Evolutionary conservation across 2,329 filamentous ascomycete species (phyloP).

Genomic region (Camptophora hylomeconis): DNA sequence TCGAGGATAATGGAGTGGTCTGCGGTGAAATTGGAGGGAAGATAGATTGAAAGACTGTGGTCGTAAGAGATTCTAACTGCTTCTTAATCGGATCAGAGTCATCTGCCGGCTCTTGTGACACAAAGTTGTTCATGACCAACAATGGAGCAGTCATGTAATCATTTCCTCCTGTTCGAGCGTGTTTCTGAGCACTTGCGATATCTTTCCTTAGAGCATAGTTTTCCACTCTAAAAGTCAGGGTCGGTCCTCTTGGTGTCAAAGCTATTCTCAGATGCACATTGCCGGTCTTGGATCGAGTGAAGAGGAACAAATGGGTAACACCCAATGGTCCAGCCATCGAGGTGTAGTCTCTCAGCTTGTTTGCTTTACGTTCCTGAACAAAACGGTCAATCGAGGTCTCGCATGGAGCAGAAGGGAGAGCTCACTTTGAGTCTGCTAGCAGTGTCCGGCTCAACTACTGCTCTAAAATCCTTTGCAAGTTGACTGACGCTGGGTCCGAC

Average conservation of each 20-base stretch:
- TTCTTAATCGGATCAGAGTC: conserved; percentile 62
- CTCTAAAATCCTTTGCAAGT: conserved; percentile 77
- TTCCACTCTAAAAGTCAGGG: conserved; percentile 85
- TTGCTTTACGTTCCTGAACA: conserved; percentile 61
- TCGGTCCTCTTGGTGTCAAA: conserved; percentile 79
- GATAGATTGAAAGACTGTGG: conserved; percentile 87
- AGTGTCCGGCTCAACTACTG: conserved; percentile 92
- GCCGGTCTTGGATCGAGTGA: conserved; percentile 76
- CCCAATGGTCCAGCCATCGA: conserved; percentile 92
- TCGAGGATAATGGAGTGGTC: conserved; percentile 77
- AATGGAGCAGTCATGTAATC: conserved; percentile 66
- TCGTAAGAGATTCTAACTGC: conserved; percentile 84
- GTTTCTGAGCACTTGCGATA: conserved; percentile 68
- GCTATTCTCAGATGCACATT: conserved; percentile 88
- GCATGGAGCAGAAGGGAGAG: too few species aligned
- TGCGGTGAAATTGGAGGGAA: conserved; percentile 94
- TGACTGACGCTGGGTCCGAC: conserved; percentile 86
- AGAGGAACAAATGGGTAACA: conserved; percentile 83
- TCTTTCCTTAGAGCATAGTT: conserved; percentile 92
- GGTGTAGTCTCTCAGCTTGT: conserved; percentile 81
- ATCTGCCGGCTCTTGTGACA: conserved; percentile 45
- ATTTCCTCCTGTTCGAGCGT: conserved; percentile 68
- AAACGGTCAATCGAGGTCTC: too few species aligned
- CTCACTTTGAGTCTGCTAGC: conserved; percentile 64
- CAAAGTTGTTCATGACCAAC: conserved; percentile 98